A percentile compares a stretch with the other conserved stretches of the same genome.
Conservation (phyloP, 2,329 filamentous ascomycete genomes). For the Magnaporthales sp. region DNA sequence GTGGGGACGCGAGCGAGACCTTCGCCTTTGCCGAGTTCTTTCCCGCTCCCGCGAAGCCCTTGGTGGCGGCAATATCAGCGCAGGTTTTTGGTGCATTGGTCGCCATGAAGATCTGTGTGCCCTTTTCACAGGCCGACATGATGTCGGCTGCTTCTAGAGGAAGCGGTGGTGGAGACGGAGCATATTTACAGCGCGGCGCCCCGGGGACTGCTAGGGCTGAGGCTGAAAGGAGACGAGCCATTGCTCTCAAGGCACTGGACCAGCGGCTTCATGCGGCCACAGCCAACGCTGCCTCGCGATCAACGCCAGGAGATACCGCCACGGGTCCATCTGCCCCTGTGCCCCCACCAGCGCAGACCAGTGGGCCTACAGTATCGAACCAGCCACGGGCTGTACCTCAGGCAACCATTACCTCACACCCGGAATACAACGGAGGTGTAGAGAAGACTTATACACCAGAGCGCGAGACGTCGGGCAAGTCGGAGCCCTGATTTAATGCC, state of each 20-base stretch:
- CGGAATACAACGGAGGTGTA: constrained; percentile 42
- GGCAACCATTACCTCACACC: constrained; percentile 45
- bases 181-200: constrained; percentile 44
- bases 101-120: constrained; percentile 67
- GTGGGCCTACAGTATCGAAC: constrained; percentile 46
- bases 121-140: constrained; percentile 76
- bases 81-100: constrained; percentile 69
- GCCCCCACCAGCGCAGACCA: constrained; percentile 28
- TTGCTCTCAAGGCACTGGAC: constrained; percentile 87
- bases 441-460: constrained; percentile 66
- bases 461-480: constrained; percentile 33
- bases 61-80: constrained; percentile 65
- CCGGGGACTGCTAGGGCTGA: constrained; percentile 74
- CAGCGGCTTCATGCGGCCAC: constrained; percentile 84
- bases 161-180: constrained; percentile 42
- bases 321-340: background rate
- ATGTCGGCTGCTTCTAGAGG: constrained; percentile 55
- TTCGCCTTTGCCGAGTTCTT: constrained; percentile 97
- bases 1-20: constrained; percentile 89
- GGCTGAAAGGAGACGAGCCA: constrained; percentile 77
- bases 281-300: constrained; percentile 35
- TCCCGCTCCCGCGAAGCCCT: constrained; percentile 71
- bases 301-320: constrained; percentile 14
- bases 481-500: constrained; percentile 7
- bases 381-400: constrained; percentile 47